A percentile compares a stretch with the other conserved stretches of the same genome.
These are phyloP conservation scores for Colletotrichum acutatum DNA, from an alignment of 2,329 filamentous ascomycete species.

Conservation along the genomic window DNA sequence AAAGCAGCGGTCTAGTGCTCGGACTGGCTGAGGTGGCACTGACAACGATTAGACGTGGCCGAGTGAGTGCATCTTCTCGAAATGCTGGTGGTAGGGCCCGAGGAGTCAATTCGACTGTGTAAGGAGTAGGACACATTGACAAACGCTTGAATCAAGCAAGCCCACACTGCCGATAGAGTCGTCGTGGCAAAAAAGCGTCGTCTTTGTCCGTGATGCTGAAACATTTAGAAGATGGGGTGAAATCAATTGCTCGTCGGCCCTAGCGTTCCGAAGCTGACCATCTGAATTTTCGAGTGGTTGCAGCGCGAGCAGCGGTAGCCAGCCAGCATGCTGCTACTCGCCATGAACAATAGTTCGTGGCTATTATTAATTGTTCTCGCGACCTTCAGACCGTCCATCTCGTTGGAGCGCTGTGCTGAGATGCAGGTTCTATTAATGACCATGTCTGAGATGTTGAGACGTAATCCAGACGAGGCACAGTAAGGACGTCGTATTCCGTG, in stretches of 20 bases:
- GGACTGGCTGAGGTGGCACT: conserved; percentile 16
- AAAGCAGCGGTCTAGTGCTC: conserved; percentile 9
- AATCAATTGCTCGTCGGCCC: conserved; percentile 24
- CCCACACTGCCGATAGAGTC: conserved; percentile 2
- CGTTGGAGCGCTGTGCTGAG: conserved; percentile 1
- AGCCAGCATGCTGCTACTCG: conserved; percentile 1
- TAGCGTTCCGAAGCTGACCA: conserved; percentile 15
- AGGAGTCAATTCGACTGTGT: conserved; percentile 5
- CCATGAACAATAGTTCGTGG: not conserved
- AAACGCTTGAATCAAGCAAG: conserved; percentile 20
- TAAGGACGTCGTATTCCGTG: conserved; percentile 2
- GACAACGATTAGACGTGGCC: not conserved
- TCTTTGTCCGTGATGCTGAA: conserved; percentile 34
- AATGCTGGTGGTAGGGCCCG: conserved; percentile 3
- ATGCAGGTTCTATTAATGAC: conserved; percentile 14
- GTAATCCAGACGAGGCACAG: not conserved
- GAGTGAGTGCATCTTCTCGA: conserved; percentile 5
- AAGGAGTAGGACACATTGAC: conserved; percentile 15
- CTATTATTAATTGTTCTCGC: conserved; percentile 9
- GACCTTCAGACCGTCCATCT: conserved; percentile 3
- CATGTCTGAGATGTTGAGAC: conserved; percentile 17
- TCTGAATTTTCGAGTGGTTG: conserved; percentile 25
- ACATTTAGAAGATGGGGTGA: conserved; percentile 32
- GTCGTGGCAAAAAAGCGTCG: conserved; percentile 33
- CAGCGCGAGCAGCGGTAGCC: conserved; percentile 11